A percentile compares a stretch with the other conserved stretches of the same genome.
These are phyloP conservation scores for Ilyonectria sp. DNA, from an alignment of 2,329 filamentous ascomycete genomes.

Conservation along the genomic window DNA sequence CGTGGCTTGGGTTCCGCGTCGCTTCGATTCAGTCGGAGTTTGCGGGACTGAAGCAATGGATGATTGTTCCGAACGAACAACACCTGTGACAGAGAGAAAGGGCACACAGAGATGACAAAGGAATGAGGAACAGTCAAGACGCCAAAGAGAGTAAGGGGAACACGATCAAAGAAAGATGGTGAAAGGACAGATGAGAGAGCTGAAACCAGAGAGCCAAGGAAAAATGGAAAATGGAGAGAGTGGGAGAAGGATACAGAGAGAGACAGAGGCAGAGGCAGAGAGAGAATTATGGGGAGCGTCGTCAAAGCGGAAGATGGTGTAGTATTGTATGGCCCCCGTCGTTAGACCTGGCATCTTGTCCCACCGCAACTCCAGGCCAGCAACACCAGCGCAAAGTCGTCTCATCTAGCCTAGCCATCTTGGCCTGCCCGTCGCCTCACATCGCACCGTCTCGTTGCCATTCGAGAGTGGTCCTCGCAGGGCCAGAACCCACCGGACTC, in stretches of 20 bases:
- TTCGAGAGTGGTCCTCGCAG: conserved; percentile 2
- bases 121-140: conserved; percentile 14
- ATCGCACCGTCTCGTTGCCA: conserved; percentile 26
- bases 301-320: conserved; percentile 30
- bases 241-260: conserved; percentile 28
- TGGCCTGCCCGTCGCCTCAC: conserved; percentile 24
- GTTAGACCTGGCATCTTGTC: background rate
- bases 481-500: conserved; percentile 17
- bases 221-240: conserved; percentile 27
- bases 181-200: conserved; percentile 16
- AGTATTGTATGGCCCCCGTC: conserved; percentile 29
- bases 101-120: conserved; percentile 23
- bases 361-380: conserved; percentile 9
- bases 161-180: conserved; percentile 32
- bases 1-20: conserved; percentile 12
- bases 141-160: conserved; percentile 14
- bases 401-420: conserved; percentile 1
- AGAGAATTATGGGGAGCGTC: conserved; percentile 27
- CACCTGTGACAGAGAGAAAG: conserved; percentile 22
- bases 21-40: conserved; percentile 34
- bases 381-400: conserved; percentile 19
- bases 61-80: conserved; percentile 27
- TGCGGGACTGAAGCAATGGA: conserved; percentile 34
- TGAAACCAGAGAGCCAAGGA: conserved; percentile 33
- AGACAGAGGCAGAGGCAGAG: conserved; percentile 19